phyloP scores from a whole-genome alignment of 139 green algal genomes.

The Tetratostichococcus sp. region DNA sequence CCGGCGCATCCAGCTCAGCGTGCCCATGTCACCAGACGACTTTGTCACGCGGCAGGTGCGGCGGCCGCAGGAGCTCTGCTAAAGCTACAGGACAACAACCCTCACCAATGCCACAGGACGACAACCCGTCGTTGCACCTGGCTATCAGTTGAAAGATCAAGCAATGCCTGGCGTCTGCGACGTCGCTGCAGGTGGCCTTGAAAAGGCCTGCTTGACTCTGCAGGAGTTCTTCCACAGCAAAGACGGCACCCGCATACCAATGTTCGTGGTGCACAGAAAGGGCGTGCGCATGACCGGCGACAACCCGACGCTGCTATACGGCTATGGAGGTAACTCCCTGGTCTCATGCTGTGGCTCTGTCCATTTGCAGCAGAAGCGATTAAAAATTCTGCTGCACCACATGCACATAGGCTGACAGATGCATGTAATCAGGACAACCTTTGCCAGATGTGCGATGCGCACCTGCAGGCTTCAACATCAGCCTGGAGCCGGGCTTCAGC shows the following conservation, averaged over 20 bases:
- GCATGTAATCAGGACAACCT: no score
- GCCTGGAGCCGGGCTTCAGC: constrained; percentile 76
- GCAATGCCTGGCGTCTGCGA: no score
- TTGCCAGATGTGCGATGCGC: no score
- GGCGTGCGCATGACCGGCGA: constrained; percentile 52
- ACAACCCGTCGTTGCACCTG: no score
- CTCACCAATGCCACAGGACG: no score
- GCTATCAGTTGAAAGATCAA: no score
- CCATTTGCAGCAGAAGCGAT: background rate
- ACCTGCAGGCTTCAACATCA: constrained; percentile 87
- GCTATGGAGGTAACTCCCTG: constrained; percentile 68
- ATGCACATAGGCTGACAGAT: no score
- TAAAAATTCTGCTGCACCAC: no score
- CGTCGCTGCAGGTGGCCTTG: no score
- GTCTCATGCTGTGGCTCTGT: no score
- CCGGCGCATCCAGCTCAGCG: constrained; percentile 59
- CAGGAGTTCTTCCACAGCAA: constrained; percentile 78
- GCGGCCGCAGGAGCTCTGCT: constrained; percentile 66
- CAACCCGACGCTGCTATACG: constrained; percentile 83
- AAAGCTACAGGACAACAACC: no score
- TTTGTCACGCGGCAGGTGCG: constrained; percentile 76
- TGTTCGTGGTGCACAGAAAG: constrained; percentile 78
- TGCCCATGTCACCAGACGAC: constrained; percentile 41
- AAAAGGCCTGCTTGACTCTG: no score
- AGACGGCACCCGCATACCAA: constrained; percentile 78